These are phyloP conservation scores for Coffea canephora DNA, from an alignment of 257 asterid genomes.

Conservation along the genomic window DNA sequence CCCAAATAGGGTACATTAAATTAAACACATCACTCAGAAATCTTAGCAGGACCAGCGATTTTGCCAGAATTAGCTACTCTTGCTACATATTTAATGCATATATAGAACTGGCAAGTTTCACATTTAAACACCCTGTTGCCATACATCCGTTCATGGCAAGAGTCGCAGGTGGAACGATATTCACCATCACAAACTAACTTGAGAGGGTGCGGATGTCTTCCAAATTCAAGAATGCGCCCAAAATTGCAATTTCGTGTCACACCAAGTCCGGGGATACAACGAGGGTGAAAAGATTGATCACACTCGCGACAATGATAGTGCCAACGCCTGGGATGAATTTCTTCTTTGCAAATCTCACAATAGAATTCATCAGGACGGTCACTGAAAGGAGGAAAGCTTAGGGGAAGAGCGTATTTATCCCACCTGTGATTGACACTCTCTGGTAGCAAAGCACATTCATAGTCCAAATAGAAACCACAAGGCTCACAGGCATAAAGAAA, in stretches of 20 bases:
- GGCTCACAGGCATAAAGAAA: not conserved
- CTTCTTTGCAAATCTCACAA: constrained; percentile 11
- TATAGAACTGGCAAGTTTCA: not conserved
- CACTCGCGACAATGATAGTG: constrained; percentile 3
- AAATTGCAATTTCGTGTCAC: not conserved
- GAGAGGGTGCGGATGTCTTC: not conserved
- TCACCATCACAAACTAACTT: not conserved
- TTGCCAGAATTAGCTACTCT: not conserved
- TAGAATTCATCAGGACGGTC: constrained; percentile 11
- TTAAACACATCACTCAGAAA: not conserved
- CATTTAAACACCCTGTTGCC: not conserved
- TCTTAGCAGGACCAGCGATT: not conserved
- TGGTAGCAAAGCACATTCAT: constrained; percentile 5
- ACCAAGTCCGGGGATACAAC: not conserved
- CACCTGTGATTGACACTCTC: not conserved
- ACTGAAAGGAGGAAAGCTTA: not conserved
- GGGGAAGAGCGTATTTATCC: not conserved
- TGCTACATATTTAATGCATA: not conserved
- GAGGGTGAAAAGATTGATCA: constrained; percentile 1
- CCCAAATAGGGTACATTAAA: not conserved
- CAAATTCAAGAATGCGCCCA: not conserved
- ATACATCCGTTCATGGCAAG: not conserved
- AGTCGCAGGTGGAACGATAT: not conserved
- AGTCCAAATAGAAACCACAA: not conserved
- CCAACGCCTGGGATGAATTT: constrained; percentile 1